Evolutionary conservation across 202 grass and related monocot genomes (phyloP), one percentile per base, ranked within the genome.

Genomic region (Thinopyrum obtusiflorum): DNA sequence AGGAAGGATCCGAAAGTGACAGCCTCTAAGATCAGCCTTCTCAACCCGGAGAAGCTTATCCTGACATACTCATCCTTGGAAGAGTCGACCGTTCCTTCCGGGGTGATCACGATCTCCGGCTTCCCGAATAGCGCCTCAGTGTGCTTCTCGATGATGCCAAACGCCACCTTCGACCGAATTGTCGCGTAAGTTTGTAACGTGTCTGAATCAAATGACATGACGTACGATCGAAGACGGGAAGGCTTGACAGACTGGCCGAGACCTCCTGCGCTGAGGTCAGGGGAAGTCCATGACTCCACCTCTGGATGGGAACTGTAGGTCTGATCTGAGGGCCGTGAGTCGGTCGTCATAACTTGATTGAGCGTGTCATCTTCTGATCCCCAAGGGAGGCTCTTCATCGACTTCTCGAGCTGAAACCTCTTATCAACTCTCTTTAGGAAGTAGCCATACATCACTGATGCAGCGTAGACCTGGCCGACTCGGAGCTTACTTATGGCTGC

Each of bases 361-460:
- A 82, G 76, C 5, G 69, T 77, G 80, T 68, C 53, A 1, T 84
- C 73, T 74, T 87, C 88, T 70, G 87, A 82, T 63, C 92, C 97
- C 93, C 88, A 94, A 11, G 93, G 97, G 49, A 96, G 97, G 78
- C 70, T 81, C 85, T 99, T 97, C 88, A 97, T 92, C 5, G 93
- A 89, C 74, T 97, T 97, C 85, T 99, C 97, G 0, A 99, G 97
- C 65, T 99, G 97, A 84, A 99, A 99, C 33, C 97, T 89, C 72
- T 96, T 85, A 78, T 99, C 97, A 17, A 99, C 92, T 72, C 97
- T 83, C 89, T 94, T 99, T 27, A 99, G 93, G 87, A 97, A 99
- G 73, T 99, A 99, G 8, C 97, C 97, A 76, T 97, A 99, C 90
- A 99, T 99, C 29, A 96, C 93, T 26, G 97, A 99, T 81, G 97